phyloP scores from a whole-genome alignment of 345 rosid genomes.

The Punica granatum region DNA sequence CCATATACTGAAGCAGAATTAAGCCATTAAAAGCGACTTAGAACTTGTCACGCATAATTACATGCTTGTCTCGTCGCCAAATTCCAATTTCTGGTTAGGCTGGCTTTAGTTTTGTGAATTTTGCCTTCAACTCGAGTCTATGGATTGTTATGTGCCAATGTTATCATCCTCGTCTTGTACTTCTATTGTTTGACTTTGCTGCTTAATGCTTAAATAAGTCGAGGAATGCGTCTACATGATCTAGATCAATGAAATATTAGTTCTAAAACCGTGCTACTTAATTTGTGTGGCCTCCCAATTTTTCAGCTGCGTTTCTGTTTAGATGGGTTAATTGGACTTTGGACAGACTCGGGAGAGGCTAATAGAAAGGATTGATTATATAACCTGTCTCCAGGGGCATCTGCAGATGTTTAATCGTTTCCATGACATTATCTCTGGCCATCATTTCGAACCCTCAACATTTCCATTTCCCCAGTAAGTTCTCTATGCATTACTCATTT shows the following conservation, averaged over 20 bases:
- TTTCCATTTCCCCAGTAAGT: no score
- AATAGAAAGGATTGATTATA: neutral
- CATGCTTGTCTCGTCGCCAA: neutral
- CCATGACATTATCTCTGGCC: no score
- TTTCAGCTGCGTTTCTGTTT: neutral
- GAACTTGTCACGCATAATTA: neutral
- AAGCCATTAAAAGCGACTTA: neutral
- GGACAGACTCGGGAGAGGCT: neutral
- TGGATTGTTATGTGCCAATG: neutral
- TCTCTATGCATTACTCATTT: no score
- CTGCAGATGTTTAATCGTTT: no score
- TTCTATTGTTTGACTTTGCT: neutral
- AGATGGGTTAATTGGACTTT: neutral
- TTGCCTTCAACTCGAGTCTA: neutral
- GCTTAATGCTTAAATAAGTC: neutral
- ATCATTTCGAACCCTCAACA: no score
- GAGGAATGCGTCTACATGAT: neutral
- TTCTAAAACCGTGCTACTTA: neutral
- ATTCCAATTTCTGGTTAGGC: neutral
- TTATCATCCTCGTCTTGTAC: neutral
- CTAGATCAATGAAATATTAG: neutral
- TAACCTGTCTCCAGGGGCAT: no score
- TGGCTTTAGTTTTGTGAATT: neutral
- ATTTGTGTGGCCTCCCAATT: neutral
- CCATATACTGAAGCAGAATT: neutral